A percentile compares a stretch with the other conserved stretches of the same genome.
Evolutionary conservation across 164 flowering plant species (phyloP).

Genomic region (Chimonanthus salicifolius): DNA sequence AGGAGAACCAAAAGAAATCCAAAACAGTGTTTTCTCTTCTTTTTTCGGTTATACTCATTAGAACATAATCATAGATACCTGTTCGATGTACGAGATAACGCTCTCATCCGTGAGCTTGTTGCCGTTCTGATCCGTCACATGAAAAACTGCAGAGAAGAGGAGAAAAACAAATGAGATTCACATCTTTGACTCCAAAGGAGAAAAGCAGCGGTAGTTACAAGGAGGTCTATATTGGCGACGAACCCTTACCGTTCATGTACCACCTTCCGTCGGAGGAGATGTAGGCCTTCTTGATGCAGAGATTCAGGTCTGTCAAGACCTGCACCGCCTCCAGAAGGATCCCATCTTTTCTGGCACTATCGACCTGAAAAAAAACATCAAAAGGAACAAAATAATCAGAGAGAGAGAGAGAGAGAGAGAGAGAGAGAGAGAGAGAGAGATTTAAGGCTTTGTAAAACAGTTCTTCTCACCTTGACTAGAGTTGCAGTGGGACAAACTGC

Average conservation of each 20-base stretch:
- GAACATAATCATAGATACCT: conserved; percentile 31
- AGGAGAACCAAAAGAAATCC: too few species aligned
- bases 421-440: neutral
- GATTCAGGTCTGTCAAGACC: conserved; percentile 82
- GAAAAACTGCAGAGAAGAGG: conserved; percentile 45
- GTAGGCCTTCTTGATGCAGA: conserved; percentile 70
- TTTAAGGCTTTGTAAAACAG: conserved; percentile 3
- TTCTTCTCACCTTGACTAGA: conserved; percentile 64
- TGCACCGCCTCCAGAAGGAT: conserved; percentile 86
- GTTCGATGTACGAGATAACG: conserved; percentile 56
- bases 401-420: too few species aligned
- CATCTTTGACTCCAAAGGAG: too few species aligned
- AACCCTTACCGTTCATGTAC: conserved; percentile 90
- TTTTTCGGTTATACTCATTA: too few species aligned
- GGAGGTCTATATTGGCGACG: conserved; percentile 1
- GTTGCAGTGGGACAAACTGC: conserved; percentile 69
- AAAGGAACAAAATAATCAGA: neutral
- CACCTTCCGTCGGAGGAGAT: conserved; percentile 91
- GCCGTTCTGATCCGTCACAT: conserved; percentile 68
- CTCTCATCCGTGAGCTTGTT: conserved; percentile 62
- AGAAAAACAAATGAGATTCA: neutral
- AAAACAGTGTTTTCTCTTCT: too few species aligned
- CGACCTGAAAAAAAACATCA: conserved; percentile 41
- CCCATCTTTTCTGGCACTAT: conserved; percentile 76
- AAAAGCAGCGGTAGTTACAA: neutral